These are phyloP conservation scores for Helicostylum pulchrum DNA, from an alignment of 192 early-diverging fungal species.

Conservation along the genomic window DNA sequence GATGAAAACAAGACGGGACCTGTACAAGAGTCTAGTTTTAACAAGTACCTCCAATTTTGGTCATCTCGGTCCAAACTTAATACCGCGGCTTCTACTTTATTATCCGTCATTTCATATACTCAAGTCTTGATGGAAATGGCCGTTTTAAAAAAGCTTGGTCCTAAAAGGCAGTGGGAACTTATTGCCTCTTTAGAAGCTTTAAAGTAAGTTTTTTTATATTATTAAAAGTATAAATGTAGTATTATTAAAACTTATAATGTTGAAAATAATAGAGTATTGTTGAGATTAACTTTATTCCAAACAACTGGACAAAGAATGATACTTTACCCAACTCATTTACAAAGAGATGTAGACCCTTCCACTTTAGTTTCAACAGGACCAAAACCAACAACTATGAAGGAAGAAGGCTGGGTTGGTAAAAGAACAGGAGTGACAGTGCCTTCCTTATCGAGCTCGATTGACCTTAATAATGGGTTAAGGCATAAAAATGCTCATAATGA, in stretches of 20 bases:
- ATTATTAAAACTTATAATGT: too few relatives aligned
- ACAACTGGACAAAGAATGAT: slow-evolving; percentile 56
- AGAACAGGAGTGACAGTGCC: slow-evolving; percentile 27
- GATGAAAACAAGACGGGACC: slow-evolving; percentile 11
- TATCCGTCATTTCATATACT: slow-evolving; percentile 57
- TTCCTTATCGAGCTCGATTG: slow-evolving; percentile 14
- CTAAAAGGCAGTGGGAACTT: slow-evolving; percentile 20
- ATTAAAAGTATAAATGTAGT: too few relatives aligned
- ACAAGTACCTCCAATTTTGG: slow-evolving; percentile 73
- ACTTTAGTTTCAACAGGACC: slow-evolving; percentile 28
- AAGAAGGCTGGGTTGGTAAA: slow-evolving; percentile 36
- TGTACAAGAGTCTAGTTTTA: slow-evolving; percentile 47
- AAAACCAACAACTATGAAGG: slow-evolving; percentile 15
- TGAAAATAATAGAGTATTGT: slow-evolving; percentile 44
- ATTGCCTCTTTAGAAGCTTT: slow-evolving; percentile 27
- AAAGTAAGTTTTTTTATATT: slow-evolving; percentile 36
- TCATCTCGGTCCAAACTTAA: slow-evolving; percentile 23
- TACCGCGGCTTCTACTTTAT: slow-evolving; percentile 47
- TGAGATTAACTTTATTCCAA: slow-evolving; percentile 49
- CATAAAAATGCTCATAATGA: slow-evolving; percentile 24
- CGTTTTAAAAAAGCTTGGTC: slow-evolving; percentile 22
- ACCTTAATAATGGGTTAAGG: slow-evolving; percentile 16
- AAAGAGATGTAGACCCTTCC: slow-evolving; percentile 66
- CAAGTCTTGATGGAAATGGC: slow-evolving; percentile 41
- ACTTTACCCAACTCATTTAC: slow-evolving; percentile 55